Percentiles rank a stretch among this genome's conserved stretches.
Evolutionary conservation across 2,329 filamentous ascomycete species (phyloP).

Genomic region (Trichoderma sp.): DNA sequence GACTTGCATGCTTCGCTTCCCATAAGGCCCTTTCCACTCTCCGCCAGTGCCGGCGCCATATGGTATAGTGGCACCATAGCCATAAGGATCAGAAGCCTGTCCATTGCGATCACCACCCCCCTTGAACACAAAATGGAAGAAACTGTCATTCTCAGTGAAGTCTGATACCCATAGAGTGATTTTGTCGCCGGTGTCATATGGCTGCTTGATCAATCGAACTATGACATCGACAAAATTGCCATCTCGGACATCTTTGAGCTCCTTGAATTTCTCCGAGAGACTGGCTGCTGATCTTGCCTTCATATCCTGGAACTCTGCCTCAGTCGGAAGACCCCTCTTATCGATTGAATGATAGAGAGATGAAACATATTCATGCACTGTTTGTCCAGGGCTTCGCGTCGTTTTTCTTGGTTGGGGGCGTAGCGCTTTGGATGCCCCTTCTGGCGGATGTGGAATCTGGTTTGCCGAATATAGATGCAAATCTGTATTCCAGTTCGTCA

Average conservation of each 20-base stretch:
- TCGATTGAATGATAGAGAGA: conserved; percentile 45
- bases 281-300: conserved; percentile 40
- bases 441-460: conserved; percentile 35
- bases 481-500: conserved; percentile 42
- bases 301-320: conserved; percentile 41
- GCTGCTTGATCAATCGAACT: conserved; percentile 62
- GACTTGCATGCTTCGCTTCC: conserved; percentile 67
- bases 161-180: conserved; percentile 73
- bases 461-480: conserved; percentile 43
- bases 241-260: conserved; percentile 60
- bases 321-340: conserved; percentile 42
- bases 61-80: conserved; percentile 44
- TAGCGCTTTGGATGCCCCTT: conserved; percentile 35
- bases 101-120: conserved; percentile 31
- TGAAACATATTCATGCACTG: conserved; percentile 46
- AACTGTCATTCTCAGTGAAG: conserved; percentile 67
- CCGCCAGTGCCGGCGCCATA: conserved; percentile 23
- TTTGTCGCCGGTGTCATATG: conserved; percentile 43
- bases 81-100: conserved; percentile 52
- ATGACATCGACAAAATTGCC: conserved; percentile 64
- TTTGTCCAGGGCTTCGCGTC: conserved; percentile 22
- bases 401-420: conserved; percentile 23
- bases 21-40: conserved; percentile 72
- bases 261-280: conserved; percentile 54
- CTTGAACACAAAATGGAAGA: conserved; percentile 51